A percentile compares a stretch with the other conserved stretches of the same genome.
Evolutionary conservation across 2,329 filamentous ascomycete genomes (phyloP).

Genomic region (Nemania serpens): DNA sequence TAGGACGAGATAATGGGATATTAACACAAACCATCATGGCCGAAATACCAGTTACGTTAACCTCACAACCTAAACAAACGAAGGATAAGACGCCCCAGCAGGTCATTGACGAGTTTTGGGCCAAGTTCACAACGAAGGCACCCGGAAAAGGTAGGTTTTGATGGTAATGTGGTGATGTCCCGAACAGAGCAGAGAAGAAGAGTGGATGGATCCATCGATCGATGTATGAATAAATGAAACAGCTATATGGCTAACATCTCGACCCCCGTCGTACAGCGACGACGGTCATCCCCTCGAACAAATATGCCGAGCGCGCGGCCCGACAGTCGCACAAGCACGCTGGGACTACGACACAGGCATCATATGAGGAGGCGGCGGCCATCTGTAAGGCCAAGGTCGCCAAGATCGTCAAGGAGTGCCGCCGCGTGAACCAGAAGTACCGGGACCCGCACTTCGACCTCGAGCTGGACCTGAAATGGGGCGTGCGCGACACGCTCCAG

Average conservation of each 20-base stretch:
- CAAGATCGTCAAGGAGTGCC: constrained; percentile 68
- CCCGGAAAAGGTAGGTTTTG: constrained; percentile 65
- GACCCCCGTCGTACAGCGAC: constrained; percentile 54
- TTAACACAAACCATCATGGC: constrained; percentile 31
- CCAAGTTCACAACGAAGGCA: constrained; percentile 69
- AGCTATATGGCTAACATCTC: not conserved
- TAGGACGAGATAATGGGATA: constrained; percentile 25
- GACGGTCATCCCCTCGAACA: constrained; percentile 70
- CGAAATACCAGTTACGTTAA: constrained; percentile 31
- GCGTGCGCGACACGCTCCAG: constrained; percentile 55
- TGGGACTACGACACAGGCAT: constrained; percentile 61
- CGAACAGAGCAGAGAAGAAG: not conserved
- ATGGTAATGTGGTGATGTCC: not conserved
- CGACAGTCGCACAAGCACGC: constrained; percentile 59
- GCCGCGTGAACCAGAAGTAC: constrained; percentile 82
- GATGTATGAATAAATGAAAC: not conserved
- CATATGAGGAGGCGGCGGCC: constrained; percentile 73
- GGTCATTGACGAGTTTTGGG: constrained; percentile 74
- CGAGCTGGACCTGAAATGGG: constrained; percentile 72
- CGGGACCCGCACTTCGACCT: constrained; percentile 86
- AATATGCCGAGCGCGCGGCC: constrained; percentile 64
- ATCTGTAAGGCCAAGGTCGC: constrained; percentile 69
- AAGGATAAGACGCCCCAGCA: constrained; percentile 66
- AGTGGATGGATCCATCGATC: not conserved
- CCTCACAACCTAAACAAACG: constrained; percentile 36